Base-by-base conservation (phyloP, 352 stramenopile genomes). In the Globisporangium okanoganense region DNA sequence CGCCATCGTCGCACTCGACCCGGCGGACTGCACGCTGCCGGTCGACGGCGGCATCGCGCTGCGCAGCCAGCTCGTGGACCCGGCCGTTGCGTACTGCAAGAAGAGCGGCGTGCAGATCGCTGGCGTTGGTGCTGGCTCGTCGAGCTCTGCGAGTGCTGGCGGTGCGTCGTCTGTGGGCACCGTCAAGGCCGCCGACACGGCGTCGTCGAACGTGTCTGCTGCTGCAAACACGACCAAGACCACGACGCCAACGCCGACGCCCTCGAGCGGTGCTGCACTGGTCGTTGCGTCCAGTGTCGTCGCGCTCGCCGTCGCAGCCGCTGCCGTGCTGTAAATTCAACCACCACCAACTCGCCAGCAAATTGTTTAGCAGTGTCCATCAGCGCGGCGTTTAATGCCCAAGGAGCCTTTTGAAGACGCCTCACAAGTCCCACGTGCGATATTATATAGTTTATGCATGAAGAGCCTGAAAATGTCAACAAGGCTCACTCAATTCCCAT, bases 61-160 rank as follows among this genome's bases (percentile, higher is more conserved):
- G 61, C 66, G 76, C 64, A 78, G 70, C 54, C 67, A 81, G 25
- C 56, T 81, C 27, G 73, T 81, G 35, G 65, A 78, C 47, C 73
- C 72, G 22, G 68, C 70, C 4, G 70, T 78, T 44, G 48, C 53
- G 7, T 75, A 76, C 53, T 81, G 73, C 58, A 64, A 51, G 1
- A 54, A 57, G 33, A 69, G 70, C 56, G 73, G 70, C 13, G 67
- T 77, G 35, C 29, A 52, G 38, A 16, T 58, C 29, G 24, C 22
- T 16, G 29, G 33, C 13, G 16, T 31, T 14, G 22, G 4, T 35
- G 44, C 45, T 10, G 27, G 44, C 33, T 67, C 61, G 13, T 54
- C 13, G 27, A n/a, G 27, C 3, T 45, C 35, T 1, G 22, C 27
- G 16, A 41, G 33, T n/a, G n/a, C n/a, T 13, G 35, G 20, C 16